phyloP scores from a whole-genome alignment of 108 stramenopile species.

The Pseudonitzschia delicatissima region DNA sequence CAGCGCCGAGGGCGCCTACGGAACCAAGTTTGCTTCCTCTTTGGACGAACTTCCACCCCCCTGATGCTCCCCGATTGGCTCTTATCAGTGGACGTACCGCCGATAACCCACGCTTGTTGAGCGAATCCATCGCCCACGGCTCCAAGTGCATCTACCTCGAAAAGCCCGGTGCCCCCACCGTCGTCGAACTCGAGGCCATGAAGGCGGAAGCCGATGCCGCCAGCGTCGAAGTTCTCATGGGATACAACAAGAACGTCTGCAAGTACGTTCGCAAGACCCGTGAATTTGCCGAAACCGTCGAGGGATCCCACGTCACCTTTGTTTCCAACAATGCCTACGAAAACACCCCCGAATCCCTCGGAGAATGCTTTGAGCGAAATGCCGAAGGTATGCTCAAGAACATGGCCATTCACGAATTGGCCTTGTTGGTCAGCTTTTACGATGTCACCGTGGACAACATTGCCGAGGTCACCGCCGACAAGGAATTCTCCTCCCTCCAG shows the following conservation, averaged over 20 bases:
- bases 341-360: slow-evolving; percentile 80
- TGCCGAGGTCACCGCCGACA: slow-evolving; percentile 70
- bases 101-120: slow-evolving; percentile 83
- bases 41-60: slow-evolving; percentile 68
- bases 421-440: slow-evolving; percentile 85
- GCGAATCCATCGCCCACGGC: slow-evolving; percentile 71
- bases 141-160: slow-evolving; percentile 82
- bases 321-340: slow-evolving; percentile 91
- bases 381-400: slow-evolving; percentile 94
- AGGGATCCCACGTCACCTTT: slow-evolving; percentile 81
- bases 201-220: slow-evolving; percentile 69
- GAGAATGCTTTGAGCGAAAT: slow-evolving; percentile 93
- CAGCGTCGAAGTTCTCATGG: slow-evolving; percentile 83
- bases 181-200: slow-evolving; percentile 72
- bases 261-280: slow-evolving; percentile 88
- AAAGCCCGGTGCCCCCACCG: slow-evolving; percentile 92
- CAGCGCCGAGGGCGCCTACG: slow-evolving; percentile 50
- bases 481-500: slow-evolving; percentile 83
- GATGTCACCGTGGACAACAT: slow-evolving; percentile 89
- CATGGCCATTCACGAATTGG: slow-evolving; percentile 93
- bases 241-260: slow-evolving; percentile 94
- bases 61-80: slow-evolving; percentile 65
- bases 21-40: slow-evolving; percentile 54
- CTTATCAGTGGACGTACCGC: slow-evolving; percentile 88
- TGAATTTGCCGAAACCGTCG: slow-evolving; percentile 69